Percentiles rank a stretch among this genome's conserved stretches.
Evolutionary conservation across 1,284 basidiomycete species (phyloP).

Genomic region (Taiwanofungus camphoratus): DNA sequence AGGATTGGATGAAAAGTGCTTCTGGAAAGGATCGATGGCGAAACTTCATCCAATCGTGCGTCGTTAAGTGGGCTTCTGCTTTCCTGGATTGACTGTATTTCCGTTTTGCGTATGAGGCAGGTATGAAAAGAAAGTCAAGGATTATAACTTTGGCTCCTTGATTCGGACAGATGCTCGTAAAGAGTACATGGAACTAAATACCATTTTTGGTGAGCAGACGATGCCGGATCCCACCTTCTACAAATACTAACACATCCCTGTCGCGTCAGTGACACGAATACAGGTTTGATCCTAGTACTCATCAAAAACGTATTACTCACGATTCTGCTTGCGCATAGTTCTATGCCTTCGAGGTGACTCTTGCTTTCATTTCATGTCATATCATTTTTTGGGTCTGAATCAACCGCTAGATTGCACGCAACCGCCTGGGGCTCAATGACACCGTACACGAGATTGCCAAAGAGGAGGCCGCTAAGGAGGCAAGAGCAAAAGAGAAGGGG

Average conservation of each 20-base stretch:
- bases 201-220: slow-evolving; percentile 77
- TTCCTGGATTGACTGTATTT: not conserved
- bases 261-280: slow-evolving; percentile 60
- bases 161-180: slow-evolving; percentile 77
- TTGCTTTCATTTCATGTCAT: slow-evolving; percentile 1
- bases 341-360: slow-evolving; percentile 80
- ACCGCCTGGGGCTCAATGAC: slow-evolving; percentile 90
- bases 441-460: slow-evolving; percentile 80
- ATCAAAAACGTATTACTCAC: not conserved
- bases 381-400: slow-evolving; percentile 1
- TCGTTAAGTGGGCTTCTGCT: slow-evolving; percentile 22
- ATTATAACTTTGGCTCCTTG: slow-evolving; percentile 97
- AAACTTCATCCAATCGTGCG: slow-evolving; percentile 82
- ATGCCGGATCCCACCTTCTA: slow-evolving; percentile 2
- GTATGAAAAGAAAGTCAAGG: slow-evolving; percentile 84
- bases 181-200: slow-evolving; percentile 91
- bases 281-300: slow-evolving; percentile 40
- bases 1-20: slow-evolving; percentile 91
- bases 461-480: slow-evolving; percentile 59
- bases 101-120: slow-evolving; percentile 29
- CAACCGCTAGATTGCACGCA: slow-evolving; percentile 76
- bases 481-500: slow-evolving; percentile 44
- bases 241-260: slow-evolving; percentile 5
- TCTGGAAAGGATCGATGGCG: slow-evolving; percentile 93
- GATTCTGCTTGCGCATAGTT: slow-evolving; percentile 46